phyloP scores from a whole-genome alignment of 306 rosid genomes.

The Carpinus viminea region DNA sequence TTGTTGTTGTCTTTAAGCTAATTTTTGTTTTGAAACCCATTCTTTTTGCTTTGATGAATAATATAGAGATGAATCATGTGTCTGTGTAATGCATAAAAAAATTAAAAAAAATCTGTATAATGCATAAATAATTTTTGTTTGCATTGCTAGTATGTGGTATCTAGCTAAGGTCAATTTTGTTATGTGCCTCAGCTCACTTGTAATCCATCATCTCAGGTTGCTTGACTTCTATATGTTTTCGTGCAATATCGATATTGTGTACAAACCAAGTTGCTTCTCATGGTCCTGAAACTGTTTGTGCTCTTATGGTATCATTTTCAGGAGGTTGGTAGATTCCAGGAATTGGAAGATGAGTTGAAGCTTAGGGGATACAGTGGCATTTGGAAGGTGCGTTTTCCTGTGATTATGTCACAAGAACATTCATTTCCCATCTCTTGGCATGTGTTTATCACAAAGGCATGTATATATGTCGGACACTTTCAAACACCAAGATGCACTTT shows the following conservation, averaged over 20 bases:
- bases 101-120: background rate
- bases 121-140: background rate
- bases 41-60: too few relatives aligned
- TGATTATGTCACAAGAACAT: conserved; percentile 23
- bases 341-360: conserved; percentile 68
- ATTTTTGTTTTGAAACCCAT: too few relatives aligned
- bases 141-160: background rate
- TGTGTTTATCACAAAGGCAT: conserved; percentile 11
- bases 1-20: too few relatives aligned
- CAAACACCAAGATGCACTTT: conserved; percentile 10
- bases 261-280: background rate
- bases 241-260: background rate
- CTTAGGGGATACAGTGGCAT: conserved; percentile 71
- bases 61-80: too few relatives aligned
- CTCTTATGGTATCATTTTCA: conserved; percentile 42
- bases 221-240: background rate
- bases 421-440: conserved; percentile 8
- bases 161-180: background rate
- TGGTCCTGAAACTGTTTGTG: conserved; percentile 11
- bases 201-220: background rate
- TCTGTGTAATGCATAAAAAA: background rate
- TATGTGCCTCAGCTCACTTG: background rate
- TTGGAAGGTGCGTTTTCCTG: conserved; percentile 72
- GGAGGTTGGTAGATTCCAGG: conserved; percentile 90
- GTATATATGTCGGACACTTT: conserved; percentile 10